These are phyloP conservation scores for Puccinia polysora DNA, from an alignment of 1,284 basidiomycete species.

Conservation along the genomic window DNA sequence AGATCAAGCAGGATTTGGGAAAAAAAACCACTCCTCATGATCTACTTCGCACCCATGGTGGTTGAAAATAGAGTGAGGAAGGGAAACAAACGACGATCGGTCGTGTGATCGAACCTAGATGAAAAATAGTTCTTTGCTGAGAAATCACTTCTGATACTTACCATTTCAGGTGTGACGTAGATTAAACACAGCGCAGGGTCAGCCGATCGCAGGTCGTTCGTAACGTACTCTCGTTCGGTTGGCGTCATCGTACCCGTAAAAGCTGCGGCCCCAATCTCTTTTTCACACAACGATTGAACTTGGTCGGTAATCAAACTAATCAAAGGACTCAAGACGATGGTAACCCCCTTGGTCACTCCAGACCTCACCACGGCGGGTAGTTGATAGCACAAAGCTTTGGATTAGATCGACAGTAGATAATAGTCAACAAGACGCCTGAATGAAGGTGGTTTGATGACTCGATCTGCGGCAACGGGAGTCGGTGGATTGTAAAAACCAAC, in stretches of 20 bases:
- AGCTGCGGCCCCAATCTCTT: conserved; percentile 67
- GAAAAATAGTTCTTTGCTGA: too few species aligned
- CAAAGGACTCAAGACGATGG: conserved; percentile 84
- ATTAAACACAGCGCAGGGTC: conserved; percentile 61
- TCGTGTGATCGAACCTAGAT: too few species aligned
- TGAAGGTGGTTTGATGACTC: neutral
- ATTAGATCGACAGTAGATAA: too few species aligned
- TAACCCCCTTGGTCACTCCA: conserved; percentile 71
- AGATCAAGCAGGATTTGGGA: conserved; percentile 62
- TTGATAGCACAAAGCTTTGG: conserved; percentile 59
- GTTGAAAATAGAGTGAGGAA: neutral
- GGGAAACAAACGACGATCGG: too few species aligned
- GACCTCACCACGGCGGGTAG: conserved; percentile 76
- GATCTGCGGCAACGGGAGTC: too few species aligned
- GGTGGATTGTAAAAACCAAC: too few species aligned
- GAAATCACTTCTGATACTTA: too few species aligned
- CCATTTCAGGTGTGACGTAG: conserved; percentile 90
- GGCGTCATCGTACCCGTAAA: conserved; percentile 63
- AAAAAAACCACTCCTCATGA: conserved; percentile 62
- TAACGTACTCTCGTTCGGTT: conserved; percentile 53
- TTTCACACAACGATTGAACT: conserved; percentile 65
- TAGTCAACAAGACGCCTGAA: neutral
- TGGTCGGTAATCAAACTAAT: conserved; percentile 89
- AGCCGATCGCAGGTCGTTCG: conserved; percentile 56
- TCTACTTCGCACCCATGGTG: too few species aligned